Evolutionary conservation across 2,329 filamentous ascomycete species (phyloP), one percentile per base, ranked within the genome.

Genomic region (Rhinocladiella similis): DNA sequence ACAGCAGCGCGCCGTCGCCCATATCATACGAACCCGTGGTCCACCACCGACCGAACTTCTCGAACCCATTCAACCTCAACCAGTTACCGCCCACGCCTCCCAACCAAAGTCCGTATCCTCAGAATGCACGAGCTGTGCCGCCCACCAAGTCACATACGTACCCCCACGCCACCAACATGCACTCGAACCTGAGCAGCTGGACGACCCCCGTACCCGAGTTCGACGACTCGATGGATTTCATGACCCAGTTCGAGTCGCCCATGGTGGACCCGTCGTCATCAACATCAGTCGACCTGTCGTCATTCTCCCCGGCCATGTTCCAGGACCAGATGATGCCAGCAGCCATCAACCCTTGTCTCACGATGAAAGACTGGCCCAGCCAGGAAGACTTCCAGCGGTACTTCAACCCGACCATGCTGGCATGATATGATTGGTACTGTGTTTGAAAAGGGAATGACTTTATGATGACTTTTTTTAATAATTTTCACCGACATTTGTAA

Each of bases 1-100:
- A 84, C 25, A 79, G 79, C 62, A 61, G 59, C 35, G 77, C 78
- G 43, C 77, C 80, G 50, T 77, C 74, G 4, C 74, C 75, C 22
- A 59, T 70, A 29, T n/a, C n/a, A n/a, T 62, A 68, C 29, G 63
- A 65, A 14, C 57, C 58, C 13, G 53, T 59, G 16, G 59, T 53
- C 6, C 59, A 60, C 6, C 59, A 60, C 16, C 47, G 57, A 39
- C 60, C 60, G 9, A 51, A 50, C 22, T 63, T 65, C 50, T 46
- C 49, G 18, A 61, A 57, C 25, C 58, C 60, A 2, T 64, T 63
- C 47, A 42, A 46, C 13, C 27, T 59, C 50, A 70, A 45, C 63
- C 70, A 53, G 45, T 73, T 58, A 68, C 74, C 27, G 46, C 74
- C 72, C 4, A 76, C 74, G 3, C 74, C 74, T 7, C 72, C 74